Conservation (phyloP, 2,329 filamentous ascomycete species). For the Mariannaea elegans region DNA sequence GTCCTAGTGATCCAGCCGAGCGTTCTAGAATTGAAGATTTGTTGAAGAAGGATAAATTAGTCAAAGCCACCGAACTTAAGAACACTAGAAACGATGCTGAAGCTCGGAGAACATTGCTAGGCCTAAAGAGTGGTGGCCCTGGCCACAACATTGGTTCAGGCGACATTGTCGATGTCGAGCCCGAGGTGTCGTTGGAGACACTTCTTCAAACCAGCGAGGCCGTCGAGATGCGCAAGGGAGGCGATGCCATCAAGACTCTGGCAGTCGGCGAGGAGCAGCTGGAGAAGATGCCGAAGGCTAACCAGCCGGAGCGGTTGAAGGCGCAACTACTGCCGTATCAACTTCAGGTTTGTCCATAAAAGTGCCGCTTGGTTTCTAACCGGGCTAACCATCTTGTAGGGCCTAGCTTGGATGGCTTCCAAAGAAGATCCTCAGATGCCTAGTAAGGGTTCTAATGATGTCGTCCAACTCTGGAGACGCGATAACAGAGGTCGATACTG, state of each 20-base stretch:
- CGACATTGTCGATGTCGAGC: conserved; percentile 37
- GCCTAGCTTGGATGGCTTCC: conserved; percentile 81
- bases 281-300: conserved; percentile 74
- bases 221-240: conserved; percentile 72
- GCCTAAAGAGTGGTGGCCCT: conserved; percentile 49
- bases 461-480: conserved; percentile 81
- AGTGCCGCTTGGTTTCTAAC: not conserved
- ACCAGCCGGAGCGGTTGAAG: conserved; percentile 71
- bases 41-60: conserved; percentile 72
- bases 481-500: conserved; percentile 61
- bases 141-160: conserved; percentile 48
- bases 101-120: conserved; percentile 56
- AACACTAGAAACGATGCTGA: conserved; percentile 63
- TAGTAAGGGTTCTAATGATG: conserved; percentile 62
- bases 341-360: conserved; percentile 57
- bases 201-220: conserved; percentile 72
- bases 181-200: conserved; percentile 64
- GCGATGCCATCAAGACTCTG: conserved; percentile 73
- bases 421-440: conserved; percentile 79
- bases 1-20: conserved; percentile 64
- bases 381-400: conserved; percentile 58
- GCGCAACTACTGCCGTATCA: conserved; percentile 83
- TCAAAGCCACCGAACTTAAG: conserved; percentile 65
- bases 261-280: conserved; percentile 76
- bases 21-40: conserved; percentile 64